A percentile compares a stretch with the other conserved stretches of the same genome.
These are phyloP conservation scores for Chlorella sp. DNA, from an alignment of 139 green algal species.

Conservation along the genomic window DNA sequence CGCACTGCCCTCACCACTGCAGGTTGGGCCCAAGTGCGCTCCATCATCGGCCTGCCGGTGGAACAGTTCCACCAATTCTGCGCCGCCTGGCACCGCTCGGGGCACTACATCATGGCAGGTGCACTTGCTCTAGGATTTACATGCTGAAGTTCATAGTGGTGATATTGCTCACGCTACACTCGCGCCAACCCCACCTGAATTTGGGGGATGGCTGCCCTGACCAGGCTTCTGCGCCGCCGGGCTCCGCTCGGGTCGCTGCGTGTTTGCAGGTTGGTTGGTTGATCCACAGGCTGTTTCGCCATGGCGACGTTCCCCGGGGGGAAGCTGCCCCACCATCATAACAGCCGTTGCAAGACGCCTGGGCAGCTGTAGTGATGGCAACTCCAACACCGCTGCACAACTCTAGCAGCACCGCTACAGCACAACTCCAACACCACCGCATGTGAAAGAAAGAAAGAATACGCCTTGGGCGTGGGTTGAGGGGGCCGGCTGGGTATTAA, in stretches of 20 bases:
- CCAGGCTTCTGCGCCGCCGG: no score
- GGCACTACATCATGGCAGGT: no score
- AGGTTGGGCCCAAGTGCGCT: constrained; percentile 45
- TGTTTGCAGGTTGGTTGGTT: constrained; percentile 39
- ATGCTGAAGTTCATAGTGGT: no score
- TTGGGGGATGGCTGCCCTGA: no score
- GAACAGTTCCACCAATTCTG: constrained; percentile 51
- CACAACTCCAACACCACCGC: neutral
- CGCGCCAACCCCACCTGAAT: no score
- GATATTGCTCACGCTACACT: no score
- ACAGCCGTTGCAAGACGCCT: neutral
- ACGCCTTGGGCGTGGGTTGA: no score
- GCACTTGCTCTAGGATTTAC: no score
- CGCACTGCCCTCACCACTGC: neutral
- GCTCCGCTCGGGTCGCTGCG: constrained; percentile 29
- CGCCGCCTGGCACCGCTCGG: constrained; percentile 39
- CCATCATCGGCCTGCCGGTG: constrained; percentile 46
- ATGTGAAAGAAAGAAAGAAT: no score
- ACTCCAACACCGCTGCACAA: no score
- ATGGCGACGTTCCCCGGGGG: neutral
- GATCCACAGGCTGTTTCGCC: neutral
- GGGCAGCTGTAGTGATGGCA: neutral
- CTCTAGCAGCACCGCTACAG: neutral
- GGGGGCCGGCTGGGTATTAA: neutral
- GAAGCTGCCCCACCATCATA: neutral